Evolutionary conservation across 2,329 filamentous ascomycete species (phyloP).

Genomic region (Fusarium globosum): DNA sequence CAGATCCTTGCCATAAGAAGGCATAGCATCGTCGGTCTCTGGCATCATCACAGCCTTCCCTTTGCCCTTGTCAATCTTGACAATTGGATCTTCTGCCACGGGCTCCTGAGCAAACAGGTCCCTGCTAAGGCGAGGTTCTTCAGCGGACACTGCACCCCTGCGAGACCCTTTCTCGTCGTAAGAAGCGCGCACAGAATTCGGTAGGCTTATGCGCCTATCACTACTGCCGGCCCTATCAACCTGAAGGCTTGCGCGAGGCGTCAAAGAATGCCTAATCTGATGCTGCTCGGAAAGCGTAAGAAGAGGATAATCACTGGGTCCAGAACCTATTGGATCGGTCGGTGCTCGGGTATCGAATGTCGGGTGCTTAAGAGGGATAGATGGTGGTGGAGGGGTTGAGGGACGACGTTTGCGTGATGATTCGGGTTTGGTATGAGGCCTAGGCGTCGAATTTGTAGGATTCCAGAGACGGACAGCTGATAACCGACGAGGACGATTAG

Average conservation of each 20-base stretch:
- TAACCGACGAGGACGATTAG: conserved; percentile 53
- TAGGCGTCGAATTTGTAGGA: conserved; percentile 69
- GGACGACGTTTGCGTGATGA: conserved; percentile 56
- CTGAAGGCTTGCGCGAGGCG: conserved; percentile 61
- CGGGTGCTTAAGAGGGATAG: conserved; percentile 62
- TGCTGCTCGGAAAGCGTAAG: conserved; percentile 63
- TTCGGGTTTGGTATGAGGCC: conserved; percentile 46
- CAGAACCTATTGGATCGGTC: conserved; percentile 52
- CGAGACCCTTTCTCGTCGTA: conserved; percentile 61
- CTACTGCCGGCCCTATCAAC: conserved; percentile 59
- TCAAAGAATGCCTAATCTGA: conserved; percentile 57
- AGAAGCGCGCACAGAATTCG: conserved; percentile 64
- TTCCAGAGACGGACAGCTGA: conserved; percentile 68
- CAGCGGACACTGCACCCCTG: conserved; percentile 45
- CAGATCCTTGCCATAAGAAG: conserved; percentile 62
- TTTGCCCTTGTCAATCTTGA: conserved; percentile 62
- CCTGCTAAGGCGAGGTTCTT: conserved; percentile 32
- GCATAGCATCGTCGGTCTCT: conserved; percentile 49
- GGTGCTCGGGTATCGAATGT: conserved; percentile 52
- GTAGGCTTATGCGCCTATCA: conserved; percentile 64
- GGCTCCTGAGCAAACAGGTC: conserved; percentile 19
- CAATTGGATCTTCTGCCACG: conserved; percentile 21
- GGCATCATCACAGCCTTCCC: conserved; percentile 60
- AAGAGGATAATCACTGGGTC: conserved; percentile 62
- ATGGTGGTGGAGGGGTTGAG: conserved; percentile 65